A percentile compares a stretch with the other conserved stretches of the same genome.
phyloP scores from a whole-genome alignment of 1,284 basidiomycete genomes.

The Puccinia horiana region DNA sequence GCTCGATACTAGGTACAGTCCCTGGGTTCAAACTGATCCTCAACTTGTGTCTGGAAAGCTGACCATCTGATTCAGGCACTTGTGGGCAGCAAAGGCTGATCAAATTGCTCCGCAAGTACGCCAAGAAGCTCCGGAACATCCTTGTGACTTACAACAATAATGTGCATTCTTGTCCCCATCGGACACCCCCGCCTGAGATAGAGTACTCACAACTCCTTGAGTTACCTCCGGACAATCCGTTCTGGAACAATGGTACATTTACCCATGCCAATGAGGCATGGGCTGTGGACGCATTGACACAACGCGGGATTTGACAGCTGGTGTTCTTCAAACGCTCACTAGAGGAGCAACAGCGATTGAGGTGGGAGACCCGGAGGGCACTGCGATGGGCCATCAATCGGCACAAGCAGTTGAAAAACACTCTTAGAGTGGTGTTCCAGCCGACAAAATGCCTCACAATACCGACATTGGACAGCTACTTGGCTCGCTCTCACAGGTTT shows the following conservation, averaged over 20 bases:
- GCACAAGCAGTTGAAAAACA: neutral
- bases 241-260: slow-evolving; percentile 1
- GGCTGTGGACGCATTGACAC: neutral
- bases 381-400: neutral
- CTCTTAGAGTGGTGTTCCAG: too few species aligned
- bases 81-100: neutral
- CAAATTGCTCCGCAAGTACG: too few species aligned
- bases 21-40: neutral
- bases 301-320: neutral
- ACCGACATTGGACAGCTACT: too few species aligned
- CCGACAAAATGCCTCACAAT: too few species aligned
- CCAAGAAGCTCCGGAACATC: neutral
- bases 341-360: neutral
- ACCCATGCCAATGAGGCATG: slow-evolving; percentile 10
- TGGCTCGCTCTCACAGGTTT: too few species aligned
- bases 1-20: neutral
- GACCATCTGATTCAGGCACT: neutral
- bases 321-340: neutral
- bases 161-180: neutral
- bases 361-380: neutral
- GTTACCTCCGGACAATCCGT: neutral
- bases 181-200: neutral
- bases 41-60: neutral
- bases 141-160: neutral
- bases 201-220: neutral